Percentiles rank a stretch among this genome's conserved stretches.
phyloP scores from a whole-genome alignment of 1,139 yeast species.

The Saccharomyces hybrid region DNA sequence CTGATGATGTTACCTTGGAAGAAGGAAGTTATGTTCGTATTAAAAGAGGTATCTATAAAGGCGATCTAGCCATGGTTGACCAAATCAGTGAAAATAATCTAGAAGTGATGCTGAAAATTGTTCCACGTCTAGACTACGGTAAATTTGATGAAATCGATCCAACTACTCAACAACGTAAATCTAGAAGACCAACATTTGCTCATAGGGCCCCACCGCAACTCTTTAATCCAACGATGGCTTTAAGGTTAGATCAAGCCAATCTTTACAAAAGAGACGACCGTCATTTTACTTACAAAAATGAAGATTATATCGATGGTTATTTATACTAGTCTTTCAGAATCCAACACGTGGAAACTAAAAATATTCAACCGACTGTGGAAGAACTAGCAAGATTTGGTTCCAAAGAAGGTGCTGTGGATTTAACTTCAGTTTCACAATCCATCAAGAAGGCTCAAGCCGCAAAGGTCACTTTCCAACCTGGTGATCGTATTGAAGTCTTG shows the following conservation, averaged over 20 bases:
- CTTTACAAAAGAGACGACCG: constrained; percentile 65
- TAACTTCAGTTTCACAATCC: constrained; percentile 77
- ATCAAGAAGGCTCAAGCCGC: constrained; percentile 56
- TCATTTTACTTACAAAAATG: constrained; percentile 69
- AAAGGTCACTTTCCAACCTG: constrained; percentile 70
- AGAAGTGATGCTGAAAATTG: constrained; percentile 84
- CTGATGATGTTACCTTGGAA: constrained; percentile 76
- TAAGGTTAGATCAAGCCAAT: constrained; percentile 51
- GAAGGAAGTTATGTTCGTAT: constrained; percentile 92
- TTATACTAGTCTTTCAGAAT: constrained; percentile 79
- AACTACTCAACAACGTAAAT: constrained; percentile 41
- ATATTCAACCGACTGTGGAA: constrained; percentile 79
- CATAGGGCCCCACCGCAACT: constrained; percentile 77
- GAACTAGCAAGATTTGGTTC: constrained; percentile 79
- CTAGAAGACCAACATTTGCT: constrained; percentile 42
- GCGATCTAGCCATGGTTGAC: constrained; percentile 88
- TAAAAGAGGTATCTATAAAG: constrained; percentile 84
- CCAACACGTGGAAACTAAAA: constrained; percentile 71
- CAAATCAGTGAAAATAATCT: constrained; percentile 90
- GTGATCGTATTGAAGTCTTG: constrained; percentile 85
- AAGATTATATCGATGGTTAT: constrained; percentile 85
- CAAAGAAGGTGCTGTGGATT: constrained; percentile 69
- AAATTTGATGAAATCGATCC: constrained; percentile 52
- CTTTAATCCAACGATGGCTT: constrained; percentile 72
- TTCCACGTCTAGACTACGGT: constrained; percentile 91